Base-by-base conservation (phyloP, 75 land plant species). In the Isoetes taiwanensis region DNA sequence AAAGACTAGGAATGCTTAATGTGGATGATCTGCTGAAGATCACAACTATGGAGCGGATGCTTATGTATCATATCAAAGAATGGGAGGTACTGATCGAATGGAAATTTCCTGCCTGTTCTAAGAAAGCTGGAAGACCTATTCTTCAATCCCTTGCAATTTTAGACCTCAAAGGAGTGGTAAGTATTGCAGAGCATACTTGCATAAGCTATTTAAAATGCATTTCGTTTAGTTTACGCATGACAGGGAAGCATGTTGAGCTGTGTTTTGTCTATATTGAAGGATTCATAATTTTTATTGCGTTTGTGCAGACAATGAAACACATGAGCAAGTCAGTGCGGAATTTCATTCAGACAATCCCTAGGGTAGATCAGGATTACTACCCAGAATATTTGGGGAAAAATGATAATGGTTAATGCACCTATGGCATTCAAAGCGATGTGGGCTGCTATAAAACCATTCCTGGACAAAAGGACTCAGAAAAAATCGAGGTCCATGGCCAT, bases 371-470 rank as follows among this genome's bases (percentile, higher is more conserved):
- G 54, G 75, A 69, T 14, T 61, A 69, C 24, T 72, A 72, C 24
- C 75, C 75, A 53, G 75, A 72, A 32, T 55, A 68, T 32, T 37
- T 72, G 12, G 75, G 75, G 1, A n/a, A 72, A 62, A 43, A 72
- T 72, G 75, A 2, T 72, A 17, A 72, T 72, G 5, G 60, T 72
- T 14, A 72, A 72, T 42, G 73, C 75, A 14, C 75, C 75, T 1
- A 61, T 60, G 32, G 35, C 72, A 16, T 72, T 72, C 31, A 72
- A 72, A 58, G 75, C 75, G 41, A 72, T 72, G 9, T 72, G 75
- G 75, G 52, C 76, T 16, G n/a, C 68, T n/a, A 61, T 72, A 23
- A 72, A 72, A 55, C 72, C 75, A 39, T 72, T 71, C 72, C 65
- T 72, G 32, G 75, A 72, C 33, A 72, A 72, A 60, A 58, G 65